A percentile compares a stretch with the other conserved stretches of the same genome.
Conservation (phyloP, 1,139 yeast genomes). For the Diutina neorugosa region DNA sequence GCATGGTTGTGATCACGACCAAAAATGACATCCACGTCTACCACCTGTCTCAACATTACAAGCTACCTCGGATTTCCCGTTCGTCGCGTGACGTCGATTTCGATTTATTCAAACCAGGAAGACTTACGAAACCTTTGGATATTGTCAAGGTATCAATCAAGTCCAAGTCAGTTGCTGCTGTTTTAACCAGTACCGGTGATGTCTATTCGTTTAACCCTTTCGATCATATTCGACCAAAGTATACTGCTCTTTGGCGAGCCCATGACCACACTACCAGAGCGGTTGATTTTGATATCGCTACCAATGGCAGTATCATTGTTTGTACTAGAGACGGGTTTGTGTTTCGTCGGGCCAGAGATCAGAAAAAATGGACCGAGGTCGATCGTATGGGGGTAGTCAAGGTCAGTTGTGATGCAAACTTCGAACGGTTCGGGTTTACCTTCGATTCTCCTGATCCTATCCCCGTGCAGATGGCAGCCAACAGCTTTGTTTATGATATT, state of each 20-base stretch:
- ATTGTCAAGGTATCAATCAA: conserved; percentile 24
- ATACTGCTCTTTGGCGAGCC: conserved; percentile 39
- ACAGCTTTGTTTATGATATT: conserved; percentile 36
- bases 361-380: conserved; percentile 42
- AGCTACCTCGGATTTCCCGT: conserved; percentile 27
- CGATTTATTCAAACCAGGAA: conserved; percentile 41
- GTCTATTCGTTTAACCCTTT: conserved; percentile 21
- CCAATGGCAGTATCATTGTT: conserved; percentile 57
- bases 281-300: conserved; percentile 54
- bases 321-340: conserved; percentile 62
- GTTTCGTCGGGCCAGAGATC: conserved; percentile 21
- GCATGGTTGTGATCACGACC: conserved; percentile 54
- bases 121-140: conserved; percentile 26
- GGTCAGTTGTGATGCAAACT: conserved; percentile 57
- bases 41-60: conserved; percentile 44
- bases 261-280: conserved; percentile 37
- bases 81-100: conserved; percentile 30
- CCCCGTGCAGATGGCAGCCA: conserved; percentile 35
- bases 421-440: conserved; percentile 57
- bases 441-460: conserved; percentile 49
- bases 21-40: conserved; percentile 54
- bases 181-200: conserved; percentile 44
- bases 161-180: conserved; percentile 22
- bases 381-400: conserved; percentile 34
- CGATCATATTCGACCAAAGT: conserved; percentile 14